phyloP scores from a whole-genome alignment of 768 basidiomycete genomes.

The Mycena crocata region DNA sequence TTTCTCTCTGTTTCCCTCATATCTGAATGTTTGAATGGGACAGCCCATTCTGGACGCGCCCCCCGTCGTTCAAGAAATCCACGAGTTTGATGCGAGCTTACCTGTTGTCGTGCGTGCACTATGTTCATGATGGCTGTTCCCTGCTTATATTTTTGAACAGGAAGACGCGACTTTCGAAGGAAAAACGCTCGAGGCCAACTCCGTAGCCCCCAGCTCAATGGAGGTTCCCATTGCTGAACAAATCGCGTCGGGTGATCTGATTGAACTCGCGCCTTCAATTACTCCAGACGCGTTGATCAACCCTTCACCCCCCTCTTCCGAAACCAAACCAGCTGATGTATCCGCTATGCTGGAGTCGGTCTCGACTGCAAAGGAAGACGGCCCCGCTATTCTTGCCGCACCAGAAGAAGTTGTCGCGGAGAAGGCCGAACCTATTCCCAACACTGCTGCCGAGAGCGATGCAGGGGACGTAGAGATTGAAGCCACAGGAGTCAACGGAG shows the following conservation, averaged over 20 bases:
- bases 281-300: neutral
- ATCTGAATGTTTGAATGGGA: neutral
- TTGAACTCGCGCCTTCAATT: neutral
- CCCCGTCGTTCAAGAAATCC: neutral
- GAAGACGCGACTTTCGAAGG: neutral
- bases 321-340: neutral
- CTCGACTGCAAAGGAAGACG: too few species aligned
- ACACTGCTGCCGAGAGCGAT: too few species aligned
- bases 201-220: neutral
- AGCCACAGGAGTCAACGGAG: too few species aligned
- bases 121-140: neutral
- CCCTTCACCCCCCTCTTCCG: neutral
- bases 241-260: neutral
- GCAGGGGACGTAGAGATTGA: too few species aligned
- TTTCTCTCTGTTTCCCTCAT: neutral
- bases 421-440: neutral
- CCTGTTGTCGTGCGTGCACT: conserved; percentile 5
- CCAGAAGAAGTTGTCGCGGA: neutral
- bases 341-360: too few species aligned
- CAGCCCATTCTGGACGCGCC: neutral
- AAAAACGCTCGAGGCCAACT: neutral
- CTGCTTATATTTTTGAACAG: conserved; percentile 2
- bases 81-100: neutral
- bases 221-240: neutral
- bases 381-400: too few species aligned